Evolutionary conservation across 2,329 filamentous ascomycete species (phyloP).

Genomic region (Pseudogymnoascus sp.): DNA sequence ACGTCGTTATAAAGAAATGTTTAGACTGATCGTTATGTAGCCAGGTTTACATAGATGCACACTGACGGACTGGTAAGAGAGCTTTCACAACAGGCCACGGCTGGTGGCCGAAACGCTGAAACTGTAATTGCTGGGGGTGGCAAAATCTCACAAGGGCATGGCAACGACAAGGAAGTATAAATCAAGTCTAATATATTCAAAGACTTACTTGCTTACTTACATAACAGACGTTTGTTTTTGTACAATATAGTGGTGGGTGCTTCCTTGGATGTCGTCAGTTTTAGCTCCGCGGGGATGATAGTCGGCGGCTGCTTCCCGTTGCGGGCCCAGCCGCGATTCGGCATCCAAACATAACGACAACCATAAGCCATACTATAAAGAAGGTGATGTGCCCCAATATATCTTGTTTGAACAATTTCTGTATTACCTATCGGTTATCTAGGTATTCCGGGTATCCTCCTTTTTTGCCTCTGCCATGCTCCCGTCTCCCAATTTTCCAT

Average conservation of each 20-base stretch:
- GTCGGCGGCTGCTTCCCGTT: not conserved
- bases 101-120: not conserved
- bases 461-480: not conserved
- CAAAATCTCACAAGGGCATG: not conserved
- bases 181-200: not conserved
- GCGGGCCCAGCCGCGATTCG: not conserved
- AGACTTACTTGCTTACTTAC: not conserved
- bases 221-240: not conserved
- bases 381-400: not conserved
- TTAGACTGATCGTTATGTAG: not conserved
- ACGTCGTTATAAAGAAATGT: not conserved
- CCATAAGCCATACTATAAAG: not conserved
- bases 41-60: not conserved
- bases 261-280: not conserved
- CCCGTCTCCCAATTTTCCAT: not conserved
- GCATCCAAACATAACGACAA: not conserved
- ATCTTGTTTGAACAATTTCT: not conserved
- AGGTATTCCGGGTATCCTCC: not conserved
- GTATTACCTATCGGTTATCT: not conserved
- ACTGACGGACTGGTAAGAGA: not conserved
- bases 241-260: not conserved
- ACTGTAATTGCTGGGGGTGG: not conserved
- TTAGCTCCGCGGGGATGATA: not conserved
- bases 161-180: not conserved
- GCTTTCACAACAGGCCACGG: no score